Evolutionary conservation across 331 rosid genomes (phyloP).

Genomic region (Arachis monticola): DNA sequence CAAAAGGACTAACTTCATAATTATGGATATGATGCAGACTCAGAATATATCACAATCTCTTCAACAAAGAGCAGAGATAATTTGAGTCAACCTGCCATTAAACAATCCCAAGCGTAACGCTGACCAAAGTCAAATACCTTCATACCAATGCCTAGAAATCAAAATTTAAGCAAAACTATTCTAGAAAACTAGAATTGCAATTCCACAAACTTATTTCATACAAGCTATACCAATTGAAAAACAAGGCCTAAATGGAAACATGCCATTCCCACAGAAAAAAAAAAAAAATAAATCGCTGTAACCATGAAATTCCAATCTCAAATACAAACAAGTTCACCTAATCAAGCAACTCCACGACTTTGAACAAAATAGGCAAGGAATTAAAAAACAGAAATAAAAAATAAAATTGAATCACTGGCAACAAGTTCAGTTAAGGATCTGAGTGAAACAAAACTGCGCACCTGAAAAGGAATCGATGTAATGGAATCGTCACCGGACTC

Average conservation of each 20-base stretch:
- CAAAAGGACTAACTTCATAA: slow-evolving; percentile 30
- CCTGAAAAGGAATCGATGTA: slow-evolving; percentile 87
- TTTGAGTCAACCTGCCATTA: slow-evolving; percentile 28
- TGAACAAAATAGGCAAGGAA: slow-evolving; percentile 4
- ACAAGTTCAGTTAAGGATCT: slow-evolving; percentile 8
- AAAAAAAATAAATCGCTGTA: background rate
- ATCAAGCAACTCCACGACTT: background rate
- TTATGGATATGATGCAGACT: background rate
- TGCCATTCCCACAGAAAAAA: no score
- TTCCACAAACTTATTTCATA: slow-evolving; percentile 28
- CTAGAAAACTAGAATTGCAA: no score
- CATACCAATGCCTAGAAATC: slow-evolving; percentile 6
- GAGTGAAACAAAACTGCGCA: slow-evolving; percentile 33
- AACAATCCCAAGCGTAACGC: slow-evolving; percentile 15
- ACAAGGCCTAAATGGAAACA: slow-evolving; percentile 6
- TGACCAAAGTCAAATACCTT: slow-evolving; percentile 12
- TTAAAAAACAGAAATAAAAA: background rate
- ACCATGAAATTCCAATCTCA: slow-evolving; percentile 12
- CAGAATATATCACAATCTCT: background rate
- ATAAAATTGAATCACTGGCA: slow-evolving; percentile 4
- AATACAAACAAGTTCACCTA: slow-evolving; percentile 13
- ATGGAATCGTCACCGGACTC: slow-evolving; percentile 74
- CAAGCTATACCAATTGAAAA: slow-evolving; percentile 13
- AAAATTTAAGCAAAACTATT: slow-evolving; percentile 9
- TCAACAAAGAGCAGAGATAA: background rate